phyloP scores from a whole-genome alignment of 2,329 filamentous ascomycete genomes.

The Exophiala mesophila region DNA sequence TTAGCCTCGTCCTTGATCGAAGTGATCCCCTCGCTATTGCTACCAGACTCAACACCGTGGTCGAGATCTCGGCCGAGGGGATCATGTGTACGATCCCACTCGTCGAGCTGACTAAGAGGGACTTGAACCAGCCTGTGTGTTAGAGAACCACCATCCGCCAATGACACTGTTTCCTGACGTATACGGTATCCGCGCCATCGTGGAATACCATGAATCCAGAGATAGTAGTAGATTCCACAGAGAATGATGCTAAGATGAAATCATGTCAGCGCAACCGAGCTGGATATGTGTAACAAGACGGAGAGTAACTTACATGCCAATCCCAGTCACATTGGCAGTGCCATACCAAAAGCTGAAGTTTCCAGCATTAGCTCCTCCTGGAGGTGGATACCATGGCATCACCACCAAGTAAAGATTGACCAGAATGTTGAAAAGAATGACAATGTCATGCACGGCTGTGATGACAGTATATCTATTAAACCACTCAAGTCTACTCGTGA shows the following conservation, averaged over 20 bases:
- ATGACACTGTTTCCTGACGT: constrained; percentile 49
- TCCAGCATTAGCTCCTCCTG: constrained; percentile 53
- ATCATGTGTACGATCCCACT: constrained; percentile 1
- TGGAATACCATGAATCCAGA: constrained; percentile 56
- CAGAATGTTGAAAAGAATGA: constrained; percentile 55
- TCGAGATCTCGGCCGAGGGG: not conserved
- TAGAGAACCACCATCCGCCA: constrained; percentile 40
- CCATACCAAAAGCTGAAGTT: constrained; percentile 70
- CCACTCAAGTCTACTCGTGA: no score
- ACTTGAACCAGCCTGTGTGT: not conserved
- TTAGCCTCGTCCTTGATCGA: not conserved
- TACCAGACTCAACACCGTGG: not conserved
- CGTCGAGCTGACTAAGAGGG: not conserved
- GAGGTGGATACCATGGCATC: constrained; percentile 68
- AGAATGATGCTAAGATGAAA: constrained; percentile 4
- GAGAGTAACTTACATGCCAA: constrained; percentile 52
- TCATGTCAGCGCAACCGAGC: no score
- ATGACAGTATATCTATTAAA: no score
- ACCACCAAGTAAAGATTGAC: constrained; percentile 59
- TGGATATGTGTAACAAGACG: no score
- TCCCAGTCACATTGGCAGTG: constrained; percentile 61
- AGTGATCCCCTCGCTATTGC: not conserved
- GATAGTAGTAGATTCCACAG: constrained; percentile 54
- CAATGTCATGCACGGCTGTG: no score
- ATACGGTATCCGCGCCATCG: constrained; percentile 49